phyloP scores from a whole-genome alignment of 805 yeast species.

The Millerago galiae region DNA sequence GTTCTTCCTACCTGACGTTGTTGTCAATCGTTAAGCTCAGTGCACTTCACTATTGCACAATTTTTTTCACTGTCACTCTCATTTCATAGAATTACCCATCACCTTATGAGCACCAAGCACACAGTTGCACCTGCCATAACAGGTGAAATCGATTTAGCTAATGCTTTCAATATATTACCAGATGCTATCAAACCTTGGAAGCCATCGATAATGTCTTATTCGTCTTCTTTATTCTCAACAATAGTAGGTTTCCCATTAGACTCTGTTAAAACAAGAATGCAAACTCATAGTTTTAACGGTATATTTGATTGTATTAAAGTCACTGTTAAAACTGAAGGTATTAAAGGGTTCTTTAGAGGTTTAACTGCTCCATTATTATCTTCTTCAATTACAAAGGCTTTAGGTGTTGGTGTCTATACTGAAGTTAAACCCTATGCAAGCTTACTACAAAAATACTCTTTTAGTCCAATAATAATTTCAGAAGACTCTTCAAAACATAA shows the following conservation, averaged over 20 bases:
- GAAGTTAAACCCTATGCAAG: conserved; percentile 39
- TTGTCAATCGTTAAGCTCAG: no score
- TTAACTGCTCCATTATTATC: conserved; percentile 67
- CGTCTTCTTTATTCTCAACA: conserved; percentile 57
- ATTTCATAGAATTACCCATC: not conserved
- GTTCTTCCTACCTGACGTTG: no score
- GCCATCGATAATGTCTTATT: conserved; percentile 54
- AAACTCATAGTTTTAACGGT: conserved; percentile 59
- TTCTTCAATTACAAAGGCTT: conserved; percentile 56
- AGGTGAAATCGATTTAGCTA: conserved; percentile 40
- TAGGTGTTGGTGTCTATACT: conserved; percentile 61
- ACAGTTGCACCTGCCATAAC: conserved; percentile 48
- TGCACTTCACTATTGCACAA: not conserved
- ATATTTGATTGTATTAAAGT: conserved; percentile 50
- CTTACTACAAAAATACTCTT: conserved; percentile 14
- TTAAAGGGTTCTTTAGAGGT: conserved; percentile 69
- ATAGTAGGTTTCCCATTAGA: conserved; percentile 79
- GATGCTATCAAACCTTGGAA: conserved; percentile 42
- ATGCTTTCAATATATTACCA: conserved; percentile 47
- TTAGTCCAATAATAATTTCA: conserved; percentile 12
- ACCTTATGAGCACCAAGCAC: conserved; percentile 11
- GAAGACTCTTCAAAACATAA: conserved; percentile 6
- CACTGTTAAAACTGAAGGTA: conserved; percentile 57
- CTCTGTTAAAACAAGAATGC: conserved; percentile 83
- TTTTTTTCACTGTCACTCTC: not conserved